Conservation (phyloP, 176 grass and related monocot genomes). For the Carex cristatella region DNA sequence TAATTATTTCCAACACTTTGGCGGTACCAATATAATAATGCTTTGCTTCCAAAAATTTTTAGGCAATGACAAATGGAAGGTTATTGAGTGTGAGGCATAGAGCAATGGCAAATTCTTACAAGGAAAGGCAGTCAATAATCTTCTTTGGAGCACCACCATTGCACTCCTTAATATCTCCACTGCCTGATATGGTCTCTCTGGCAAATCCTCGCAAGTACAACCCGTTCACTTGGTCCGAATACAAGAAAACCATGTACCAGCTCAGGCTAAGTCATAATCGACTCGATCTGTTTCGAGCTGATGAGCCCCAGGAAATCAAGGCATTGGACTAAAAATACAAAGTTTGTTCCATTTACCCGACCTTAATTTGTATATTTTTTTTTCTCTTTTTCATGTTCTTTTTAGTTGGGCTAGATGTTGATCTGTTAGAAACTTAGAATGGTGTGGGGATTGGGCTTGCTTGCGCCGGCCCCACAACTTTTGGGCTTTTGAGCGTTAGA, state of each 20-base stretch:
- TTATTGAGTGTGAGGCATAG: slow-evolving; percentile 73
- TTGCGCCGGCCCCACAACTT: background rate
- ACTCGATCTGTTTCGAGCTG: slow-evolving; percentile 56
- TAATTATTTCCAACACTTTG: background rate
- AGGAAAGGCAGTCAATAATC: slow-evolving; percentile 49
- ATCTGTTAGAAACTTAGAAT: background rate
- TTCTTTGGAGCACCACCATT: slow-evolving; percentile 73
- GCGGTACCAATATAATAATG: background rate
- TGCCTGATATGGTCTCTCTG: slow-evolving; percentile 40
- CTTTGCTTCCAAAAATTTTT: background rate
- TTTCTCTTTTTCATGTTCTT: background rate
- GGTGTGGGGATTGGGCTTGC: background rate
- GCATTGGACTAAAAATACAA: background rate
- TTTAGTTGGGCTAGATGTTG: background rate
- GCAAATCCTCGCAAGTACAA: slow-evolving; percentile 34
- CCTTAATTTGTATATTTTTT: background rate
- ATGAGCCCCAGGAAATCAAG: background rate
- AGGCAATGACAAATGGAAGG: slow-evolving; percentile 88
- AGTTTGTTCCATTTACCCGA: slow-evolving; percentile 11
- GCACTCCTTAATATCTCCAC: slow-evolving; percentile 30
- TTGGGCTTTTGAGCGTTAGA: background rate
- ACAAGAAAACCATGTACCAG: slow-evolving; percentile 88
- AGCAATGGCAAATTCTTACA: slow-evolving; percentile 58
- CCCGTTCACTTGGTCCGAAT: slow-evolving; percentile 79
- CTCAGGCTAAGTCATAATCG: slow-evolving; percentile 64